phyloP scores from a whole-genome alignment of 208 protist genomes.

The Trypanosoma melophagium region DNA sequence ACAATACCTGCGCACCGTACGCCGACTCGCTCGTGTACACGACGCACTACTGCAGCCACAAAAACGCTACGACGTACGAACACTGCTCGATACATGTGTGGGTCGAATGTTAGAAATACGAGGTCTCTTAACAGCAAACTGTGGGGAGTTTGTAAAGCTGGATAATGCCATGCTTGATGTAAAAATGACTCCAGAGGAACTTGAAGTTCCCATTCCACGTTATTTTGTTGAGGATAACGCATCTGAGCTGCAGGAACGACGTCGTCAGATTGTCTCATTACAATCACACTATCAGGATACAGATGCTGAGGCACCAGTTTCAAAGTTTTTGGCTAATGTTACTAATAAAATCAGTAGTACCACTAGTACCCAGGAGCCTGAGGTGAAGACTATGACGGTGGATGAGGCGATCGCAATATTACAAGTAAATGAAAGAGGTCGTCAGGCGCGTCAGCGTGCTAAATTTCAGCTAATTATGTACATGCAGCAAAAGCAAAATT shows the following conservation, averaged over 20 bases:
- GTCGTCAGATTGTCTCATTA: constrained; percentile 73
- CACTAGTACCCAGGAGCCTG: neutral
- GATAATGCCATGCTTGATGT: constrained; percentile 92
- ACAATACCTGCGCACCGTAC: constrained; percentile 85
- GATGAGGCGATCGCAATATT: constrained; percentile 88
- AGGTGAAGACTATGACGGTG: constrained; percentile 53
- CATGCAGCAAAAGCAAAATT: constrained; percentile 78
- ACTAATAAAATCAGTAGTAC: neutral
- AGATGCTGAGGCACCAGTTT: constrained; percentile 69
- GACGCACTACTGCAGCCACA: constrained; percentile 94
- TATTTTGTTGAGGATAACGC: constrained; percentile 90
- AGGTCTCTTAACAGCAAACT: constrained; percentile 62
- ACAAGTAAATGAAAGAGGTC: constrained; percentile 92
- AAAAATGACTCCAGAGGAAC: constrained; percentile 83
- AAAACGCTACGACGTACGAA: constrained; percentile 89
- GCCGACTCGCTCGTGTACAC: constrained; percentile 78
- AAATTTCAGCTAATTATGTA: constrained; percentile 87
- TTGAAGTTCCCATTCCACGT: constrained; percentile 85
- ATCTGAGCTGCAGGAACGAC: constrained; percentile 62
- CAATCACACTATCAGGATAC: constrained; percentile 73
- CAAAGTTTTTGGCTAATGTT: constrained; percentile 30
- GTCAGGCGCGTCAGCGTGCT: constrained; percentile 94
- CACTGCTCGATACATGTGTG: constrained; percentile 88
- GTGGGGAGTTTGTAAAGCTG: constrained; percentile 82
- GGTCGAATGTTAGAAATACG: constrained; percentile 94